phyloP scores from a whole-genome alignment of 768 basidiomycete genomes.

The Vararia minispora region DNA sequence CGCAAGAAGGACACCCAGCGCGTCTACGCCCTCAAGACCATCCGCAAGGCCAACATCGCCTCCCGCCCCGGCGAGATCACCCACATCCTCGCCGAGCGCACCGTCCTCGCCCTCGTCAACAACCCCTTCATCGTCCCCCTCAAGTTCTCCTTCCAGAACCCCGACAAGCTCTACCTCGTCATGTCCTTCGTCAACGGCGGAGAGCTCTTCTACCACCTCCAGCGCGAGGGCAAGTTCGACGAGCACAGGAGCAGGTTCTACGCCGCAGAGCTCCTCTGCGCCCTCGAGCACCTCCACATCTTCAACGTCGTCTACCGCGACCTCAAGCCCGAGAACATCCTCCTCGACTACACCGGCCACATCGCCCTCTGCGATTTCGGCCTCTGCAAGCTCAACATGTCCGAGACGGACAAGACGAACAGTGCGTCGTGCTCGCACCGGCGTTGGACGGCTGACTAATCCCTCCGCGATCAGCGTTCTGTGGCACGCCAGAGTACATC shows the following conservation, averaged over 20 bases:
- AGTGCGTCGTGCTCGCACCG: slow-evolving; percentile 46
- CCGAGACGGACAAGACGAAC: slow-evolving; percentile 94
- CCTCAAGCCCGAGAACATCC: slow-evolving; percentile 96
- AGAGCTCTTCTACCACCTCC: slow-evolving; percentile 95
- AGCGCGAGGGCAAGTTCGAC: slow-evolving; percentile 94
- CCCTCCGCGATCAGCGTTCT: slow-evolving; percentile 58
- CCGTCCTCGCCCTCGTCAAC: slow-evolving; percentile 93
- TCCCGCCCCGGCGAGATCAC: slow-evolving; percentile 95
- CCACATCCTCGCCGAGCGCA: slow-evolving; percentile 94
- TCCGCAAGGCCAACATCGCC: slow-evolving; percentile 96
- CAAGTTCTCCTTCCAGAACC: slow-evolving; percentile 98
- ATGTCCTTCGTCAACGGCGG: slow-evolving; percentile 99
- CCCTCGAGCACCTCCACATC: slow-evolving; percentile 89
- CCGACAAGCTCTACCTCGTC: slow-evolving; percentile 93
- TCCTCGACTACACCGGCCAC: slow-evolving; percentile 95
- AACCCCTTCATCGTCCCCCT: slow-evolving; percentile 98
- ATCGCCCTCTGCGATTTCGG: slow-evolving; percentile 98
- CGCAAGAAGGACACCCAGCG: slow-evolving; percentile 97
- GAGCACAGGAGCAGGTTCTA: slow-evolving; percentile 92
- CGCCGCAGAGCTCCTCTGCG: slow-evolving; percentile 92
- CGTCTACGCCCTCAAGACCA: slow-evolving; percentile 97
- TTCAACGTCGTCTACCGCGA: slow-evolving; percentile 99
- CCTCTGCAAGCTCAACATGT: slow-evolving; percentile 95
- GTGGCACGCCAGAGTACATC: slow-evolving; percentile 98
- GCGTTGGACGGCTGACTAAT: no score